Base-by-base conservation (phyloP, 2,329 filamentous ascomycete species). In the Colletotrichum eremochloae region DNA sequence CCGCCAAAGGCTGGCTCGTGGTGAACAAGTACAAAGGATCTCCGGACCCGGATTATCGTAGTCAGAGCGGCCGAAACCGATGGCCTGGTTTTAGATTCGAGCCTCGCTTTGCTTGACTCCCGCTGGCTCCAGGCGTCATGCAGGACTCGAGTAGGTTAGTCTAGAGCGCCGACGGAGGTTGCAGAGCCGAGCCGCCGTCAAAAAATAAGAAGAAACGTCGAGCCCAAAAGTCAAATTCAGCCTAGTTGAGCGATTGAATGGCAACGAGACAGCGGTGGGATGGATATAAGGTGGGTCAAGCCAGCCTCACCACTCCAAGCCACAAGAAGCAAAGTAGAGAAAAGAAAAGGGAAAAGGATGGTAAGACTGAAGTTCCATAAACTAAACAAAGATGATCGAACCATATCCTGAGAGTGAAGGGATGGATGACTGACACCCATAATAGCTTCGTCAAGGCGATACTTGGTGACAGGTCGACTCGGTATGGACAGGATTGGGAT, bases 191-290 rank as follows among this genome's bases (percentile, higher is more conserved):
- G 44, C 69, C 40, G 58, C 60, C 33, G 58, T 46, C 24, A 24
- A 24, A 24, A 24, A 24, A 24, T 24, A 24, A 24, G 24, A 24
- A 52, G 55, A 72, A 69, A 50, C 69, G 69, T 72, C 70, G 66
- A 72, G 64, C 60, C 55, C 69, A 60, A 61, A 64, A n/a, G 38
- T 24, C 46, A 56, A 44, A 42, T 48, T 53, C 65, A 69, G 60
- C 55, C 60, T 12, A 38, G 46, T 61, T 46, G 66, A 24, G 24
- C 1, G 24, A 24, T 24, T 24, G 24, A 24, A 24, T 12, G 58
- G 64, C 53, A 71, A 68, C 61, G 57, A 64, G 65, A 68, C 40
- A 24, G 44, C 44, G 68, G n/a, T 2, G 3, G 7, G 24, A 24
- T 24, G 29, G 29, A 24, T 15, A 38, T 46, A 55, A 55, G 31